Evolutionary conservation across 345 rosid genomes (phyloP).

Genomic region (Erodium maritimum): DNA sequence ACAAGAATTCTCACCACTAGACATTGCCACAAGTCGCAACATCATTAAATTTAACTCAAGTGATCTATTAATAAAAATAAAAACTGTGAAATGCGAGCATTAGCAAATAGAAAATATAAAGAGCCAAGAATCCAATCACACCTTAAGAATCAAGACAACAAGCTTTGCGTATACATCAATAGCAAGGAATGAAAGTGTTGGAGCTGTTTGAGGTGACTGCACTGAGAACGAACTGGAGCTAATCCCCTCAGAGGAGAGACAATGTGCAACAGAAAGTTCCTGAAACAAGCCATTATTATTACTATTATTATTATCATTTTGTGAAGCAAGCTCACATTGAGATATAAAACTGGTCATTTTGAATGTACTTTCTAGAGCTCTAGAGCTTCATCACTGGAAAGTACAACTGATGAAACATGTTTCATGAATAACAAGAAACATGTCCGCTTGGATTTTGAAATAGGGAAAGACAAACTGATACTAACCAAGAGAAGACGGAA

Average conservation of each 20-base stretch:
- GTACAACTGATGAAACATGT: neutral
- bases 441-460: neutral
- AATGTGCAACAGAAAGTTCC: constrained; percentile 84
- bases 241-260: constrained; percentile 61
- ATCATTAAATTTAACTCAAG: neutral
- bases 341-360: too few species aligned
- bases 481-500: constrained; percentile 63
- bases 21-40: neutral
- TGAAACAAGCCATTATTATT: constrained; percentile 9
- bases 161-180: constrained; percentile 86
- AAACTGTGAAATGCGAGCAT: neutral
- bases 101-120: neutral
- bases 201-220: constrained; percentile 43
- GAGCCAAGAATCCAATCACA: constrained; percentile 4
- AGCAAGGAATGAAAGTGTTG: constrained; percentile 61
- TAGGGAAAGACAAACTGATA: neutral
- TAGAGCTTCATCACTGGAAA: too few species aligned
- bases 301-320: too few species aligned
- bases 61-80: neutral
- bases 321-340: too few species aligned
- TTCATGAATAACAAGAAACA: constrained; percentile 2
- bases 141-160: constrained; percentile 49
- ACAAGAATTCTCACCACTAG: neutral
- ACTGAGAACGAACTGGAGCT: constrained; percentile 26
- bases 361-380: neutral